Evolutionary conservation across 225 moss, liverwort and hornwort genomes (phyloP), one percentile per base, ranked within the genome.

Genomic region (Straminergon stramineum): DNA sequence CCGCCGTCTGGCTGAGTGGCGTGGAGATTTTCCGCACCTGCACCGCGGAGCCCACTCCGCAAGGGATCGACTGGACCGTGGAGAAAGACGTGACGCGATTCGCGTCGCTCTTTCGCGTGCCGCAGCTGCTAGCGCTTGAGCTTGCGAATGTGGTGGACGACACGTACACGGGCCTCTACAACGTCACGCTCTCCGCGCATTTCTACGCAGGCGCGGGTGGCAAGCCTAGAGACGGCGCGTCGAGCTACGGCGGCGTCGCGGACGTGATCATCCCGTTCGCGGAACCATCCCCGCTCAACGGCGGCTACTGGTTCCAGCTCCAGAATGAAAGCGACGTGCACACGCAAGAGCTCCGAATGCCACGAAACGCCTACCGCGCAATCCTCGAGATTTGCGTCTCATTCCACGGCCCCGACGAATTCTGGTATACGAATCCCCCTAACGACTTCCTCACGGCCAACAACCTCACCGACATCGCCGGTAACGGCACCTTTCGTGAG

Each of bases 1-100:
- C 97, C 71, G 96, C 93, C 20, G 96, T 99, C 52, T 99, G 99
- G 99, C 90, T 99, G 39, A 95, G 96, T 71, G 97, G 96, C 24
- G 99, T 99, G 88, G 99, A 99, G 90, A 95, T 99, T 84, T 89
- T 99, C 52, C 93, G 99, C 74, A 99, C 95, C 31, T 97, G 97
- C 88, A 97, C 99, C 17, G 99, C 99, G 58, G 99, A 99, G 87
- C 97, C 99, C 27, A 95, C 95, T 2, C 37, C n/a, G 18, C 88
- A 90, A 34, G 99, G 99, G 21, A 96, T 97, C 39, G 83, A 95
- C 13, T 99, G 99, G 99, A 97, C 95, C 19, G 97, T 96, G 73
- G 97, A 97, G 90, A 99, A 99, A 87, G 99, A 99, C 89, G 95
- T 99, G 66, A 97, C 97, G 17, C 94, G 94, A 21, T 99, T 94